Conservation (phyloP, 2,329 filamentous ascomycete species). For the Rutstroemia sp. region DNA sequence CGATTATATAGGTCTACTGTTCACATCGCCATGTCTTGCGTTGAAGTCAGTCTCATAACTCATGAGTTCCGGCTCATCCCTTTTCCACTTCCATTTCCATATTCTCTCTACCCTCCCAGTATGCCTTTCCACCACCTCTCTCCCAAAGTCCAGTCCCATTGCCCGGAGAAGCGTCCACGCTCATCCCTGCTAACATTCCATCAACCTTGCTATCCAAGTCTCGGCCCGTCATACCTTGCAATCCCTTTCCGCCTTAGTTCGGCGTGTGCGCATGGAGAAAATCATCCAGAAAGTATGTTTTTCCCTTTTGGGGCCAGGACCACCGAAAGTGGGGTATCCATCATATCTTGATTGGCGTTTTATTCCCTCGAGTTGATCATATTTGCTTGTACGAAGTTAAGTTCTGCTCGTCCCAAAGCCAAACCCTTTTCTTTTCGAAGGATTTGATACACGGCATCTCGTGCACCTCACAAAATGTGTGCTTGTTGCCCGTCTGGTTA, state of each 20-base stretch:
- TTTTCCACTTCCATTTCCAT: too few relatives aligned
- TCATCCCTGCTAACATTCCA: not conserved
- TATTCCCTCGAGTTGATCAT: not conserved
- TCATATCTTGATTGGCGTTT: conserved; percentile 4
- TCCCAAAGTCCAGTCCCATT: not conserved
- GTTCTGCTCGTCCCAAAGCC: too few relatives aligned
- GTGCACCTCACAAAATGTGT: too few relatives aligned
- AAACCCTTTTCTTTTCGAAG: not conserved
- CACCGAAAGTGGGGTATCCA: not conserved
- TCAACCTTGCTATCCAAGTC: not conserved
- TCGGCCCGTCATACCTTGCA: conserved; percentile 4
- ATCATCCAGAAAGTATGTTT: not conserved
- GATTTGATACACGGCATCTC: not conserved
- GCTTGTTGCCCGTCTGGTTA: too few relatives aligned
- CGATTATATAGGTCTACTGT: too few relatives aligned
- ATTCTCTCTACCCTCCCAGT: too few relatives aligned
- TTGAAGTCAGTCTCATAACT: too few relatives aligned
- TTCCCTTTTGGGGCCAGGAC: not conserved
- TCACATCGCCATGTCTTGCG: too few relatives aligned
- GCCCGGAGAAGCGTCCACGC: not conserved
- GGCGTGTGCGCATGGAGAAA: conserved; percentile 5
- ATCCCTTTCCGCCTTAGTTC: not conserved
- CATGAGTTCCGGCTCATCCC: too few relatives aligned
- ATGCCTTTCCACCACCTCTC: too few relatives aligned
- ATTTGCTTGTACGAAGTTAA: not conserved